Conservation (phyloP, 768 basidiomycete species). For the Mycena maculata region DNA sequence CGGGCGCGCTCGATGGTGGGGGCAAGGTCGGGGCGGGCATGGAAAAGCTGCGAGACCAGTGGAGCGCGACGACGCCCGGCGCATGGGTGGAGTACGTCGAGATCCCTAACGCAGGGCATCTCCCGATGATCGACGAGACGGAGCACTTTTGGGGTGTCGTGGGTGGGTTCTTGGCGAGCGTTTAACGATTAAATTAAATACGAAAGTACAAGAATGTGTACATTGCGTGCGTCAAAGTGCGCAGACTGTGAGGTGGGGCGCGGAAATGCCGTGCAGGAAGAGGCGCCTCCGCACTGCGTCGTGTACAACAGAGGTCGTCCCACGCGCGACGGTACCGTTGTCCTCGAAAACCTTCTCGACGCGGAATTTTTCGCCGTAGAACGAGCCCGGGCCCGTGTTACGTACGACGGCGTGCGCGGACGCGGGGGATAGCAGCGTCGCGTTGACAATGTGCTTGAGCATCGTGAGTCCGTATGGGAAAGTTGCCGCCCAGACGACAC, state of each 20-base stretch:
- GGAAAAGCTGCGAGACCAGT: conserved; percentile 46
- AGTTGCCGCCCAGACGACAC: conserved; percentile 70
- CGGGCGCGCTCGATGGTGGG: conserved; percentile 60
- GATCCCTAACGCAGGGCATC: conserved; percentile 56
- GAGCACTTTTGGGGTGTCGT: conserved; percentile 53
- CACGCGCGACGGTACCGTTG: conserved; percentile 66
- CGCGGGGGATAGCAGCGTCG: conserved; percentile 56
- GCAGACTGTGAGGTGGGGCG: conserved; percentile 50
- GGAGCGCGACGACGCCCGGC: conserved; percentile 42
- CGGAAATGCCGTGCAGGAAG: conserved; percentile 63
- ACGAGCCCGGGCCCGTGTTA: conserved; percentile 62
- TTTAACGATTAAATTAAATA: conserved; percentile 16
- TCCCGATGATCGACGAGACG: conserved; percentile 65
- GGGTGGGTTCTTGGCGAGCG: conserved; percentile 42
- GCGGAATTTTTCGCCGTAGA: conserved; percentile 70
- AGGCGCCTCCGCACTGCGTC: conserved; percentile 61
- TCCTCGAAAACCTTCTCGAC: conserved; percentile 74
- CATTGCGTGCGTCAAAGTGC: conserved; percentile 1
- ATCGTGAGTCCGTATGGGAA: conserved; percentile 55
- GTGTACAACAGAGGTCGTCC: conserved; percentile 66
- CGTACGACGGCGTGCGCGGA: conserved; percentile 63
- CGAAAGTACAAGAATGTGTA: no score
- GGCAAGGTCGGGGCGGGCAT: conserved; percentile 58
- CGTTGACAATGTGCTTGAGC: conserved; percentile 55
- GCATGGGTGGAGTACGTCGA: conserved; percentile 46